Conservation (phyloP, 768 basidiomycete species). For the Austroboletus eburneus region DNA sequence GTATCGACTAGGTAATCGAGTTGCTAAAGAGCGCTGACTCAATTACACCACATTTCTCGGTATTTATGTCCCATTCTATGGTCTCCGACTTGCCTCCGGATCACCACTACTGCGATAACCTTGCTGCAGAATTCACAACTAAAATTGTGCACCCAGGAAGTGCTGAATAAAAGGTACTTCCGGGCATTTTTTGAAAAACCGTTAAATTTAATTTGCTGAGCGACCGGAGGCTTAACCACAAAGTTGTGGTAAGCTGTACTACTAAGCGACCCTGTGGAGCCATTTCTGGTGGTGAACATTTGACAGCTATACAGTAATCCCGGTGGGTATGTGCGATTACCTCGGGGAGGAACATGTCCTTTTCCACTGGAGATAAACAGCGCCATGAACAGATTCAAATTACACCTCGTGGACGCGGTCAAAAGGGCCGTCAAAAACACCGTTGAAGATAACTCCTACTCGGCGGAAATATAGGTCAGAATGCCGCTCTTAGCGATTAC, state of each 20-base stretch:
- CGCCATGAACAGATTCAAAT: slow-evolving; percentile 17
- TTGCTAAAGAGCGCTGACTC: slow-evolving; percentile 2
- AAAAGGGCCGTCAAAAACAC: slow-evolving; percentile 11
- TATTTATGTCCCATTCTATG: slow-evolving; percentile 8
- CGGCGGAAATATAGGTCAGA: slow-evolving; percentile 7
- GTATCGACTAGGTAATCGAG: slow-evolving; percentile 9
- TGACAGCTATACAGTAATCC: slow-evolving; percentile 1
- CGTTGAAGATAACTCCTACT: slow-evolving; percentile 4
- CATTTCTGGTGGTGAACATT: slow-evolving; percentile 4
- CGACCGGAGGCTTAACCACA: neutral
- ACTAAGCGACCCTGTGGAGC: slow-evolving; percentile 4
- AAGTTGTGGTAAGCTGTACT: slow-evolving; percentile 11
- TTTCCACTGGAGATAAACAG: slow-evolving; percentile 20
- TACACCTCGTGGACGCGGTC: slow-evolving; percentile 13
- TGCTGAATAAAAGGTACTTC: neutral
- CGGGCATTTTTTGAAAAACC: neutral
- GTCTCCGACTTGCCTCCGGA: slow-evolving; percentile 2
- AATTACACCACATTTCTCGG: slow-evolving; percentile 10
- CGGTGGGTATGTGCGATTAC: slow-evolving; percentile 1
- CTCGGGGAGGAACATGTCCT: slow-evolving; percentile 2
- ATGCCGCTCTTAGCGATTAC: slow-evolving; percentile 12
- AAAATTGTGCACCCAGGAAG: slow-evolving; percentile 16
- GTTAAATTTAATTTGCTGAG: neutral
- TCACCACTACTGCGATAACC: slow-evolving; percentile 7
- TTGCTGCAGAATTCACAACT: slow-evolving; percentile 16